These are phyloP conservation scores for Calonectria pseudoturangicola DNA, from an alignment of 2,329 filamentous ascomycete species.

Conservation along the genomic window DNA sequence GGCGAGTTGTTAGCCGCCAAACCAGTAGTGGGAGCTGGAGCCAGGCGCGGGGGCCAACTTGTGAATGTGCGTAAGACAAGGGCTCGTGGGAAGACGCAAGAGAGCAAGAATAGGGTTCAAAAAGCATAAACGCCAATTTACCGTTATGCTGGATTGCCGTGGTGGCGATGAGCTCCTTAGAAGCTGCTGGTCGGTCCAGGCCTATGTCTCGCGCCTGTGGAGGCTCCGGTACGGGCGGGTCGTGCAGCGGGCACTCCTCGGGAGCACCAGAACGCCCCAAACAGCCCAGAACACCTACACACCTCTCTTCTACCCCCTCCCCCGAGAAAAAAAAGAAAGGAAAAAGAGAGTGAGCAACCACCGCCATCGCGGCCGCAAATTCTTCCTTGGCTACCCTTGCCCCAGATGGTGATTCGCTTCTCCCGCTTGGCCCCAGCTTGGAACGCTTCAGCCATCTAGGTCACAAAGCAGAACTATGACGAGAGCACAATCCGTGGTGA, in stretches of 20 bases:
- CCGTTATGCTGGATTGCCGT: neutral
- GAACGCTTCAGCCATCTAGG: too few relatives aligned
- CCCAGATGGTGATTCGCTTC: too few relatives aligned
- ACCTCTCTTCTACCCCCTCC: neutral
- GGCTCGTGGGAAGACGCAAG: neutral
- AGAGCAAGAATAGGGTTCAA: neutral
- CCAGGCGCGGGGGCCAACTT: neutral
- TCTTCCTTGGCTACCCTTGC: too few relatives aligned
- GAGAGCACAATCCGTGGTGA: too few relatives aligned
- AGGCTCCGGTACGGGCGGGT: constrained; percentile 5
- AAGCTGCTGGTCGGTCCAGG: neutral
- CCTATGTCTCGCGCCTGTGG: neutral
- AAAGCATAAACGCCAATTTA: neutral
- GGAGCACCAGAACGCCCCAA: neutral
- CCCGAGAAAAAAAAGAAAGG: neutral
- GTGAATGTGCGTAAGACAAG: neutral
- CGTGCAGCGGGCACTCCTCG: neutral
- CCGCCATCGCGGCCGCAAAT: neutral
- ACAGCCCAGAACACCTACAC: neutral
- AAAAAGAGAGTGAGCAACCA: neutral
- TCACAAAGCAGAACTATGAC: too few relatives aligned
- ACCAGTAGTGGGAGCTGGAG: neutral
- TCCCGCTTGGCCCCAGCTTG: too few relatives aligned
- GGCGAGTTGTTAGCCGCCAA: neutral
- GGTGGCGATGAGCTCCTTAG: neutral